phyloP scores from a whole-genome alignment of 495 filamentous ascomycete species.

The Neurospora intermedia region DNA sequence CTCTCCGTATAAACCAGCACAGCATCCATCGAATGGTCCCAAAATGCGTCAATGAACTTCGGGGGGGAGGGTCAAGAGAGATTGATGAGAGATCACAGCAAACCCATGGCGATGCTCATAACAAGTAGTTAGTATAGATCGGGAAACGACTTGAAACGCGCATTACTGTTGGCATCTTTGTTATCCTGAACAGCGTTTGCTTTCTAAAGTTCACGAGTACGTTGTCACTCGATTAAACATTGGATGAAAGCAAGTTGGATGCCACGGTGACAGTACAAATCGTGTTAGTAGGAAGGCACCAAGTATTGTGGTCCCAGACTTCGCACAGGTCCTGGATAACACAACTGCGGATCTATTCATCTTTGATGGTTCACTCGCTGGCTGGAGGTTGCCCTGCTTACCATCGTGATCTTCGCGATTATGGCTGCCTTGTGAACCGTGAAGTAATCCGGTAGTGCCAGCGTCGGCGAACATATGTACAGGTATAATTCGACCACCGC shows the following conservation, averaged over 20 bases:
- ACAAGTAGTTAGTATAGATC: too few relatives aligned
- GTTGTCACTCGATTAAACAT: neutral
- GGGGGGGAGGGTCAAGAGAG: neutral
- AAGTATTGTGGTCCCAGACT: neutral
- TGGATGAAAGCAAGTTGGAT: neutral
- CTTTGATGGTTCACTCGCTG: neutral
- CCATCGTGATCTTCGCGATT: too few relatives aligned
- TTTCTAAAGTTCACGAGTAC: neutral
- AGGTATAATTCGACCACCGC: too few relatives aligned
- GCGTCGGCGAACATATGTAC: too few relatives aligned
- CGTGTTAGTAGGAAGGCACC: neutral
- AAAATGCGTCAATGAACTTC: too few relatives aligned
- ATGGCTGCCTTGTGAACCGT: too few relatives aligned
- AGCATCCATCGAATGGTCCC: neutral
- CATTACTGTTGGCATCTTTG: neutral
- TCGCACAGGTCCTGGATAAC: neutral
- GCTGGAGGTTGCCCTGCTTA: neutral
- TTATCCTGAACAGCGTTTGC: neutral
- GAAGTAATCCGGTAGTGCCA: too few relatives aligned
- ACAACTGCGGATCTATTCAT: neutral
- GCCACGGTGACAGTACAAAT: neutral
- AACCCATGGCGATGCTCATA: neutral
- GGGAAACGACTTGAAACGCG: neutral
- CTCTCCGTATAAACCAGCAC: neutral
- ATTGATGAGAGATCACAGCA: neutral